Percentiles rank a stretch among this genome's conserved stretches.
These are phyloP conservation scores for Juglanconis sp. DNA, from an alignment of 2,329 filamentous ascomycete genomes.

Conservation along the genomic window DNA sequence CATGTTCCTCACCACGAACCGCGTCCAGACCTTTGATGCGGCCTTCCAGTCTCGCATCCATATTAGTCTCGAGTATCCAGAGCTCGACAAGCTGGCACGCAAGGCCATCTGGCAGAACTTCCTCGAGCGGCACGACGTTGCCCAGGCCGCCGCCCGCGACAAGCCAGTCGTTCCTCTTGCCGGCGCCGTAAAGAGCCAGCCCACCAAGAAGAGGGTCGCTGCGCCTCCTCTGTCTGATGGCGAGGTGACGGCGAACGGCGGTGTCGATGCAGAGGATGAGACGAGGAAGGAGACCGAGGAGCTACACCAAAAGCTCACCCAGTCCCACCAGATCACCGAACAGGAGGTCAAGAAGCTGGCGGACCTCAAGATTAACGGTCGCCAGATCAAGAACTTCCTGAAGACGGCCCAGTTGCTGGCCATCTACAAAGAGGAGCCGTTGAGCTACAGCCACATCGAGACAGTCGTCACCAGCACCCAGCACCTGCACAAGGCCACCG, in stretches of 20 bases:
- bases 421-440: background rate
- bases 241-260: background rate
- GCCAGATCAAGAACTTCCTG: conserved; percentile 34
- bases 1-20: conserved; percentile 36
- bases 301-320: background rate
- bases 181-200: background rate
- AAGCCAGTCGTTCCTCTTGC: background rate
- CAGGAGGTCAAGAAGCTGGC: conserved; percentile 35
- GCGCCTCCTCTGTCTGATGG: background rate
- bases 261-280: background rate
- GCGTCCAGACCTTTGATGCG: conserved; percentile 31
- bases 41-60: conserved; percentile 36
- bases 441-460: background rate
- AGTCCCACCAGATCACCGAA: conserved; percentile 22
- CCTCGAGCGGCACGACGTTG: background rate
- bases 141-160: background rate
- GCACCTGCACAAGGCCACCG: background rate
- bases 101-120: conserved; percentile 36
- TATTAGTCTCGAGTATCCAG: conserved; percentile 29
- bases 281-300: background rate
- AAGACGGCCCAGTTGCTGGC: conserved; percentile 31
- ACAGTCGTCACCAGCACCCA: background rate
- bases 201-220: background rate
- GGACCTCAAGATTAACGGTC: conserved; percentile 31
- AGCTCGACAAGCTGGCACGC: conserved; percentile 27